phyloP scores from a whole-genome alignment of 768 basidiomycete species.

The Hypsizygus marmoreus region DNA sequence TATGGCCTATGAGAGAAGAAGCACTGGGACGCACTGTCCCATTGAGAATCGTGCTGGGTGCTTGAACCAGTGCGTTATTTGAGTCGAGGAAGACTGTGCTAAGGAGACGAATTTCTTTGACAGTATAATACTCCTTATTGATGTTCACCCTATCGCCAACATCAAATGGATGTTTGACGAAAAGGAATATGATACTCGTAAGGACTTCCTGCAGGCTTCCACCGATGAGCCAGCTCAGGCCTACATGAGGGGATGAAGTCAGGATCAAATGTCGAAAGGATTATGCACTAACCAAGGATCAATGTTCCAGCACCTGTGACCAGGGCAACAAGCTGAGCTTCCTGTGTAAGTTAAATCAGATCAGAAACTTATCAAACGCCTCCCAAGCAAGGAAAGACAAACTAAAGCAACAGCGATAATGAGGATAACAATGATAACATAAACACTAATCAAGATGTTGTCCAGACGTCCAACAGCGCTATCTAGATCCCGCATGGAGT shows the following conservation, averaged over 20 bases:
- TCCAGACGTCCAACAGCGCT: slow-evolving; percentile 86
- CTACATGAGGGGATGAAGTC: slow-evolving; percentile 30
- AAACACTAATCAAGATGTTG: slow-evolving; percentile 83
- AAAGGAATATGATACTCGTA: slow-evolving; percentile 87
- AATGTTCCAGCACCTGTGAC: slow-evolving; percentile 75
- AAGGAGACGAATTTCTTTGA: slow-evolving; percentile 86
- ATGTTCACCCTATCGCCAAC: slow-evolving; percentile 74
- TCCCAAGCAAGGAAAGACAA: slow-evolving; percentile 32
- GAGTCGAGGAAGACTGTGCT: slow-evolving; percentile 72
- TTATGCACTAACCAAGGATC: slow-evolving; percentile 41
- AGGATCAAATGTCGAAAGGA: not conserved
- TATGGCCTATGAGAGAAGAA: not conserved
- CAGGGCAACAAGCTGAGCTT: slow-evolving; percentile 71
- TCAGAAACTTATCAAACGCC: too few species aligned
- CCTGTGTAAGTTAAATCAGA: too few species aligned
- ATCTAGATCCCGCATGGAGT: slow-evolving; percentile 88
- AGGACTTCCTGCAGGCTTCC: slow-evolving; percentile 78
- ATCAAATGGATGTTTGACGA: slow-evolving; percentile 84
- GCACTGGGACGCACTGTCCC: slow-evolving; percentile 40
- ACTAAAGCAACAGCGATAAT: slow-evolving; percentile 84
- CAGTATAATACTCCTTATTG: slow-evolving; percentile 61
- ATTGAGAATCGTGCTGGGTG: slow-evolving; percentile 66
- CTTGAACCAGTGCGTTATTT: slow-evolving; percentile 64
- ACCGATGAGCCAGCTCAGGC: slow-evolving; percentile 87
- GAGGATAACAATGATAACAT: slow-evolving; percentile 68